These are phyloP conservation scores for Alectoria sarmentosa DNA, from an alignment of 495 filamentous ascomycete species.

Conservation along the genomic window DNA sequence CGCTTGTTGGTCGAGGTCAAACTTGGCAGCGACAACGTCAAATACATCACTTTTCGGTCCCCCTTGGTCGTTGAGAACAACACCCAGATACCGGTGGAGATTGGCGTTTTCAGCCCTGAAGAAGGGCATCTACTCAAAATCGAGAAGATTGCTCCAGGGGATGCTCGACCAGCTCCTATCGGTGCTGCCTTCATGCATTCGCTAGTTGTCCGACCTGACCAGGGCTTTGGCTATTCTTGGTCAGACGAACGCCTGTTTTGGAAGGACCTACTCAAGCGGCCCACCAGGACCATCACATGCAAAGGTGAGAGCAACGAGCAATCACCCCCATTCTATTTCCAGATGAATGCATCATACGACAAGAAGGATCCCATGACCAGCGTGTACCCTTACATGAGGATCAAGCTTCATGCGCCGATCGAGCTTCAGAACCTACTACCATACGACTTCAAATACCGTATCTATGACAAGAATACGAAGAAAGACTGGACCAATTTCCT, in stretches of 20 bases:
- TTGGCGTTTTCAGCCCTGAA: constrained; percentile 85
- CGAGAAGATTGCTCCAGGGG: constrained; percentile 91
- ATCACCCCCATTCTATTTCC: constrained; percentile 87
- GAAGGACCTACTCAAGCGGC: constrained; percentile 79
- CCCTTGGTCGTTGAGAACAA: constrained; percentile 96
- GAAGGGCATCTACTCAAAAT: constrained; percentile 93
- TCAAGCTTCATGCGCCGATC: constrained; percentile 83
- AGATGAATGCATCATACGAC: constrained; percentile 78
- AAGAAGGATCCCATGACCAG: constrained; percentile 73
- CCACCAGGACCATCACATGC: constrained; percentile 80
- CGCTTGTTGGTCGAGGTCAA: constrained; percentile 87
- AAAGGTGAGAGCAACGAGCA: constrained; percentile 72
- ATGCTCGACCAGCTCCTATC: constrained; percentile 84
- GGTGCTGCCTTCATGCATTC: constrained; percentile 89
- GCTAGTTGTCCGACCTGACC: constrained; percentile 84
- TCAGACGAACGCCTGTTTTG: constrained; percentile 82
- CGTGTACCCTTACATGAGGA: constrained; percentile 88
- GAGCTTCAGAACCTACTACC: constrained; percentile 93
- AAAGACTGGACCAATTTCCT: constrained; percentile 99
- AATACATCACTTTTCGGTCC: constrained; percentile 94
- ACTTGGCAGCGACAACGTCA: constrained; percentile 86
- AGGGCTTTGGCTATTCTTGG: constrained; percentile 95
- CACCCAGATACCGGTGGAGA: constrained; percentile 90
- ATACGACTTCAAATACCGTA: constrained; percentile 97
- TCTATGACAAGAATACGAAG: constrained; percentile 95